These are phyloP conservation scores for Zea luxurians DNA, from an alignment of 176 grass and related monocot genomes.

Conservation along the genomic window DNA sequence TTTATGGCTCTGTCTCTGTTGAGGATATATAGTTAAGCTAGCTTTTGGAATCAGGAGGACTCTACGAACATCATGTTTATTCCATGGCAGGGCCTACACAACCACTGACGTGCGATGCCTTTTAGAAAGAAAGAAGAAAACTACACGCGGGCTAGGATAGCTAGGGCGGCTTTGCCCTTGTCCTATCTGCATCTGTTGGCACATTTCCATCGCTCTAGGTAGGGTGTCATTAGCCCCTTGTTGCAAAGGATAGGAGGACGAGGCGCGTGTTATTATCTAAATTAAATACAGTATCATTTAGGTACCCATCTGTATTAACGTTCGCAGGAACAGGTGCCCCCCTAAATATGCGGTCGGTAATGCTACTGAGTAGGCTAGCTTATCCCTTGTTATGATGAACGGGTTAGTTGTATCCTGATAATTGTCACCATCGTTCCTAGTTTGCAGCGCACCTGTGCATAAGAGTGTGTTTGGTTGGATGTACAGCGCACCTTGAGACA, in stretches of 20 bases:
- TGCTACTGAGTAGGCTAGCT: not conserved
- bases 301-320: conserved; percentile 27
- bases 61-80: conserved; percentile 31
- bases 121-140: not conserved
- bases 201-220: conserved; percentile 50
- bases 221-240: conserved; percentile 39
- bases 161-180: conserved; percentile 44
- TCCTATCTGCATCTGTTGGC: conserved; percentile 40
- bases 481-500: too few relatives aligned
- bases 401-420: not conserved
- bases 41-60: not conserved
- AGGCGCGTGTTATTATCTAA: not conserved
- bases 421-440: not conserved
- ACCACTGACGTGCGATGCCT: conserved; percentile 38
- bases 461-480: too few relatives aligned
- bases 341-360: conserved; percentile 35
- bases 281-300: conserved; percentile 6
- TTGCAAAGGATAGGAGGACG: not conserved
- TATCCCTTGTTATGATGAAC: not conserved
- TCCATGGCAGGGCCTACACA: conserved; percentile 3
- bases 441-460: not conserved
- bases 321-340: conserved; percentile 29
- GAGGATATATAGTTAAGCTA: not conserved
- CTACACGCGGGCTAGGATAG: not conserved
- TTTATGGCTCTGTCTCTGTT: not conserved